Base-by-base conservation (phyloP, 352 stramenopile genomes). In the Saprolegnia diclina region DNA sequence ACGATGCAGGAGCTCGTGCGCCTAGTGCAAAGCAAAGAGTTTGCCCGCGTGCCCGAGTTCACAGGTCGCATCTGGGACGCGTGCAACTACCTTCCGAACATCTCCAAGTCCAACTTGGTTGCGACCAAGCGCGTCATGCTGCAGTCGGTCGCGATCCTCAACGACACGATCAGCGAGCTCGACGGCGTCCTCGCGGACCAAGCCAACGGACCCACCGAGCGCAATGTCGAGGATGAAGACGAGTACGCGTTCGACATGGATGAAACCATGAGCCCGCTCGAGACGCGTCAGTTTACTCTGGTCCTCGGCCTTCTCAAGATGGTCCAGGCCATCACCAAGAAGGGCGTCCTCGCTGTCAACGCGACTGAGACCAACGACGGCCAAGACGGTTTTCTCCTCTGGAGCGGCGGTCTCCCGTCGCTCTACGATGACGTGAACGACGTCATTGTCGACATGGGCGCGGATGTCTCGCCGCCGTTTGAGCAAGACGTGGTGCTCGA, bases 31-130 rank as follows among this genome's bases (percentile, higher is more conserved):
- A 77, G 72, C 14, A 75, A 76, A 5, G 77, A 93, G 1, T 62
- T 88, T 24, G 56, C 70, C n/a, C 76, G 74, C 1, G 71, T 95
- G 18, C 83, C 87, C 9, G 79, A 92, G 64, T 74, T 91, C 55
- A 95, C 87, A 0, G 87, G 87, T 29, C 82, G 83, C 50, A 85
- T 95, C 42, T 95, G 87, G 87, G 87, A 95, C 56, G 82, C 81
- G 65, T 92, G 74, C 66, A 79, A 75, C 10, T 50, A 80, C n/a
- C 71, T 85, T 3, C 40, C 72, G 42, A 82, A 74, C 45, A 78
- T 89, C 35, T 87, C 85, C 68, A 95, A 92, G 76, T 95, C 87
- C 35, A 95, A 95, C 71, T 91, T 84, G 62, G 82, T 92, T 32
- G 83, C 87, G 9, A 92, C 85, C 26, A 92, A 93, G 74, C 82